Evolutionary conservation across 1,139 yeast genomes (phyloP), one percentile per base, ranked within the genome.

Genomic region (Ogataea hybrid): DNA sequence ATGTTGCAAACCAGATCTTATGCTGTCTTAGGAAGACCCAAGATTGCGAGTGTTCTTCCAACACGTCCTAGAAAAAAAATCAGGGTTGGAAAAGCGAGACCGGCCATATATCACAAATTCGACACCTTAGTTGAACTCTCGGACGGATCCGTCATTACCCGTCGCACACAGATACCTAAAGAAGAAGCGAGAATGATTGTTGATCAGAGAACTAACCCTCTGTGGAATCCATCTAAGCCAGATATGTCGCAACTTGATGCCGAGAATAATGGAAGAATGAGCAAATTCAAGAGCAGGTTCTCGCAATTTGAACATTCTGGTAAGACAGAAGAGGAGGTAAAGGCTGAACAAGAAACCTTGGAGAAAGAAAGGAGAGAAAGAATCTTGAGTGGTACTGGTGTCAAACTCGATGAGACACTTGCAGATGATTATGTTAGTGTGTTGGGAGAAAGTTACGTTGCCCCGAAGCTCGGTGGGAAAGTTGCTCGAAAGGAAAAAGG

Each of bases 81-180:
- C 53, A 62, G 68, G 51, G 68, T 78, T 47, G 96, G 96, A 38
- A 83, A 82, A 61, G 89, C 96, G 14, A 78, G 97, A 65, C 97
- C 97, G 2, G 89, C 96, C 32, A 84, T 90, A 34, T 90, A 87
- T 66, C 78, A 90, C 67, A 88, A 87, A 61, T 92, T 92, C 61
- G 90, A 90, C 50, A 85, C 94, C 30, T 67, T 75, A 35, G 90
- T 92, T 10, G 96, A 90, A 64, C 74, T 90, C 45, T 84, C 95
- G 54, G 97, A 92, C 62, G 98, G 98, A 2, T 84, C 96, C 23
- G 95, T 95, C 1, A 72, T 88, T 28, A 71, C 70, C 28, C 77
- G 98, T 65, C 75, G 87, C 57, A 81, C 96, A 0, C 96, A 86
- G 53, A 89, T 81, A 45, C 97, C 98, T 6, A 84, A 88, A 58